Evolutionary conservation across 345 rosid genomes (phyloP), one percentile per base, ranked within the genome.

Genomic region (Toxicodendron radicans): DNA sequence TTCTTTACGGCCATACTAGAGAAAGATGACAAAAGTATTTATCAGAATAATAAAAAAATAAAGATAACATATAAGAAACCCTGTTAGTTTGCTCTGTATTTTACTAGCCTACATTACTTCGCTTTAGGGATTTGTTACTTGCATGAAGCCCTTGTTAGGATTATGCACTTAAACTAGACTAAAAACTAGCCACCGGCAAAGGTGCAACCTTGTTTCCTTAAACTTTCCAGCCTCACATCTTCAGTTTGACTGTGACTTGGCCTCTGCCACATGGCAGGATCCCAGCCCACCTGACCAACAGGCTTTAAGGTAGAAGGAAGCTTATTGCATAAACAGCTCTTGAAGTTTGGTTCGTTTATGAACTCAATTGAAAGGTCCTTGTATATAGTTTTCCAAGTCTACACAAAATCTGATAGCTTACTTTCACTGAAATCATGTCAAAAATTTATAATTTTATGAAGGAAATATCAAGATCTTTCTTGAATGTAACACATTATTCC

Each of bases 1-100:
- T 88, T 91, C 85, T 84, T 88, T n/a, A 84, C 58, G 23, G 85
- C 85, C 79, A 70, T 83, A 27, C 97, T 89, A 66, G 35, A 73
- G 20, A 46, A 17, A 68, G 33, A 67, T 38, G 60, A 62, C 58
- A 46, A 72, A 27, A 72, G 57, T 16, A 4, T 58, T 13, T 17
- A 17, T 57, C 45, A 33, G 58, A 58, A 73, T 23, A 52, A 52
- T 52, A n/a, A 65, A 41, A 45, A 11, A 56, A 41, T n/a, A 21
- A 10, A 65, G 51, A 24, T 45, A 33, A 51, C 16, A 18, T 2
- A 51, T 51, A 35, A 62, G 45, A 54, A 43, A 59, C 30, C 64
- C 51, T 16, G 14, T 59, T 30, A 17, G 13, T 30, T 11, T 24
- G 35, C 10, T 59, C 66, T 61, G 14, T 7, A 17, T 17, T 35